Evolutionary conservation across 352 stramenopile species (phyloP).

Genomic region (Halophytophthora batemanensis): DNA sequence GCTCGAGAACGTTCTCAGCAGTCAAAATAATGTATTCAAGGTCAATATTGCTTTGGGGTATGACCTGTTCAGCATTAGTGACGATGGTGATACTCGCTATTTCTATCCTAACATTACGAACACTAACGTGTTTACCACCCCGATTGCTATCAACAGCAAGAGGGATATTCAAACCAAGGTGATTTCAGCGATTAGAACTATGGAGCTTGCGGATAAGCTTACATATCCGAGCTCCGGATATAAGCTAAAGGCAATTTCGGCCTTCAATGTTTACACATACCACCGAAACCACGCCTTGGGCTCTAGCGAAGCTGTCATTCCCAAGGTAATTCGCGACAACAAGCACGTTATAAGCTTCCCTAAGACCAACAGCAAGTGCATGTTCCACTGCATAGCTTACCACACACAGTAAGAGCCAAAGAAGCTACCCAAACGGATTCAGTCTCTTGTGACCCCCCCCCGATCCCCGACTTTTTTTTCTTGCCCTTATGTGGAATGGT

Average conservation of each 20-base stretch:
- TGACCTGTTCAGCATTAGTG: constrained; percentile 3
- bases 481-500: no score
- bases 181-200: background rate
- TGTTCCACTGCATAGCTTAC: constrained; percentile 8
- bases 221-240: background rate
- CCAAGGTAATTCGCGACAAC: constrained; percentile 11
- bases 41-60: constrained; percentile 12
- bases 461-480: no score
- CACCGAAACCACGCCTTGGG: constrained; percentile 10
- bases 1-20: constrained; percentile 4
- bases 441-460: no score
- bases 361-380: constrained; percentile 11
- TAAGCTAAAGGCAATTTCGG: constrained; percentile 4
- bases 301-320: constrained; percentile 5
- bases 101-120: constrained; percentile 2
- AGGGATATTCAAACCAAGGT: constrained; percentile 3
- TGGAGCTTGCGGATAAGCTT: background rate
- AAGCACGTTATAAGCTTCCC: constrained; percentile 13
- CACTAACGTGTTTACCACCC: constrained; percentile 5
- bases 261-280: constrained; percentile 5
- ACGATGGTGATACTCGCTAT: background rate
- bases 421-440: background rate
- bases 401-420: background rate
- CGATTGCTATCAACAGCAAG: constrained; percentile 10
- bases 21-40: constrained; percentile 11